Evolutionary conservation across 2,329 filamentous ascomycete species (phyloP).

Genomic region (Sclerotinia minor): DNA sequence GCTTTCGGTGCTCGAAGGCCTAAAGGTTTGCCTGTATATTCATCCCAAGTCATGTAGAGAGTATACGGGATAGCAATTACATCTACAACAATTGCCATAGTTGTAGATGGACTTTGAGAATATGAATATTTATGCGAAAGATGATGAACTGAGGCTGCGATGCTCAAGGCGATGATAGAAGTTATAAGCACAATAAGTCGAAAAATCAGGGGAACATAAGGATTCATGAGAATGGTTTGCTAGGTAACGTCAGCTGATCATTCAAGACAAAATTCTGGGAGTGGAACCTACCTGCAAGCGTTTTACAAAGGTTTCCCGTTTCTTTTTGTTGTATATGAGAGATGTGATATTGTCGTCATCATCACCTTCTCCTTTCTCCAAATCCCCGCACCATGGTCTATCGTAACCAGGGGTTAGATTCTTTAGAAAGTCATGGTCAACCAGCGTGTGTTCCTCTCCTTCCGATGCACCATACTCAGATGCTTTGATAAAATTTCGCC

Average conservation of each 20-base stretch:
- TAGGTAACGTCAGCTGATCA: slow-evolving; percentile 28
- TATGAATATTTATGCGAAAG: slow-evolving; percentile 45
- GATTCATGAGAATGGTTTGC: slow-evolving; percentile 41
- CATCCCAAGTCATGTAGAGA: slow-evolving; percentile 91
- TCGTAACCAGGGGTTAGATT: slow-evolving; percentile 41
- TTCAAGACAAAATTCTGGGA: background rate
- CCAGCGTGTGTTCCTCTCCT: slow-evolving; percentile 36
- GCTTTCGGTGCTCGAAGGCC: slow-evolving; percentile 79
- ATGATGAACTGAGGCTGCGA: slow-evolving; percentile 74
- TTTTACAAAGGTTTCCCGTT: slow-evolving; percentile 33
- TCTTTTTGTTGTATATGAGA: slow-evolving; percentile 38
- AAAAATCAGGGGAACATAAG: slow-evolving; percentile 81
- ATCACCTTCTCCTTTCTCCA: slow-evolving; percentile 33
- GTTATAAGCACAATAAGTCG: slow-evolving; percentile 81
- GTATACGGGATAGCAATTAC: slow-evolving; percentile 87
- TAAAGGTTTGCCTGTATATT: slow-evolving; percentile 91
- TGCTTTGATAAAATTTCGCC: slow-evolving; percentile 38
- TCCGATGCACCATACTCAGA: slow-evolving; percentile 38
- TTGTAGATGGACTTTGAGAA: slow-evolving; percentile 70
- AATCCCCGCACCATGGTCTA: slow-evolving; percentile 42
- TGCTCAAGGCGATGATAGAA: slow-evolving; percentile 75
- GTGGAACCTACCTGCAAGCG: slow-evolving; percentile 36
- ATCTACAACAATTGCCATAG: slow-evolving; percentile 88
- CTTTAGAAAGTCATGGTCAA: slow-evolving; percentile 37
- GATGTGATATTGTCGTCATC: slow-evolving; percentile 38